Conservation (phyloP, 805 yeast species). For the Saccharomycopsis sp. region DNA sequence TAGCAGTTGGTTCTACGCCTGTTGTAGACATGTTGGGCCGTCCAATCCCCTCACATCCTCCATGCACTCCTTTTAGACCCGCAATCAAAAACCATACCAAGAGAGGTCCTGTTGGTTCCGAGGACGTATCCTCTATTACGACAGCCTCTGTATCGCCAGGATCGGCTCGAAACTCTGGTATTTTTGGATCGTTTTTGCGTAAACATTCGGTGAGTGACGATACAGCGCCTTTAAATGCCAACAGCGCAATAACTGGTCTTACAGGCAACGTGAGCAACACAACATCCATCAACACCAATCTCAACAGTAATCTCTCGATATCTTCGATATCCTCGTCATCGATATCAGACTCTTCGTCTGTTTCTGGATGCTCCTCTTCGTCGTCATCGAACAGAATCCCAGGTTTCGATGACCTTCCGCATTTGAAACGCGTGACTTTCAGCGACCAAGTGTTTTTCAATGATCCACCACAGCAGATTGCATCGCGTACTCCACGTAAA, state of each 20-base stretch:
- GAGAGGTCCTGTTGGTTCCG: background rate
- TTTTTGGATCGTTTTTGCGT: background rate
- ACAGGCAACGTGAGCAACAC: background rate
- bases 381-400: slow-evolving; percentile 29
- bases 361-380: slow-evolving; percentile 11
- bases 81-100: background rate
- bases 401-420: slow-evolving; percentile 35
- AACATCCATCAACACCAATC: background rate
- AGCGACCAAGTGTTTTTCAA: slow-evolving; percentile 66
- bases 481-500: slow-evolving; percentile 67
- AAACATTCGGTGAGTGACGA: slow-evolving; percentile 5
- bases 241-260: background rate
- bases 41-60: slow-evolving; percentile 2
- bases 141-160: background rate
- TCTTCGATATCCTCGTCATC: background rate
- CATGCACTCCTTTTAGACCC: background rate
- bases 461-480: slow-evolving; percentile 91
- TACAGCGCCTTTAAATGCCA: slow-evolving; percentile 11
- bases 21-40: slow-evolving; percentile 1
- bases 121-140: background rate
- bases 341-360: slow-evolving; percentile 5
- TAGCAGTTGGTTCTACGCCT: background rate
- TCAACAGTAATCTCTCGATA: background rate
- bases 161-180: background rate
- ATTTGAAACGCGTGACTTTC: slow-evolving; percentile 63